Percentiles rank a stretch among this genome's conserved stretches.
These are phyloP conservation scores for Spathaspora boniae DNA, from an alignment of 805 yeast genomes.

Conservation along the genomic window DNA sequence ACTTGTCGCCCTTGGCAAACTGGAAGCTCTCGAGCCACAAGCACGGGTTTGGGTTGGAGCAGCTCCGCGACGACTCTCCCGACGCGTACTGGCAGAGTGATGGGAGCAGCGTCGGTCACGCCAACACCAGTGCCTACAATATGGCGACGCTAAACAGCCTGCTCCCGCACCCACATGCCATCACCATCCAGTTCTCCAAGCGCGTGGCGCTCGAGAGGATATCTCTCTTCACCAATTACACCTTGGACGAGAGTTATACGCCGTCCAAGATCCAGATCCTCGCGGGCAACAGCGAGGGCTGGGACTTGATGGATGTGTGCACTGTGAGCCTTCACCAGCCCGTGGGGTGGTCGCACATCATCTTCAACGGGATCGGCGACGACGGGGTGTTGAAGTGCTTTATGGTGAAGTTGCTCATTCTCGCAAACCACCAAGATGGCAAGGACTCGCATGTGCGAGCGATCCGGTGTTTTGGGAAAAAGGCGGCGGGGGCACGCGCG, in stretches of 20 bases:
- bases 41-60: slow-evolving; percentile 66
- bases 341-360: slow-evolving; percentile 72
- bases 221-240: slow-evolving; percentile 66
- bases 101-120: slow-evolving; percentile 47
- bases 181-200: slow-evolving; percentile 78
- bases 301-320: slow-evolving; percentile 68
- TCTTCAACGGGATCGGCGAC: slow-evolving; percentile 50
- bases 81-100: slow-evolving; percentile 91
- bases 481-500: slow-evolving; percentile 10
- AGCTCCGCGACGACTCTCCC: slow-evolving; percentile 70
- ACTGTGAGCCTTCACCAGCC: slow-evolving; percentile 60
- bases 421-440: slow-evolving; percentile 89
- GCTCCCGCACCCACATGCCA: slow-evolving; percentile 69
- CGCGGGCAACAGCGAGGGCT: slow-evolving; percentile 74
- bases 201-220: slow-evolving; percentile 66
- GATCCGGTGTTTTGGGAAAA: slow-evolving; percentile 51
- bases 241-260: slow-evolving; percentile 86
- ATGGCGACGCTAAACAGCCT: slow-evolving; percentile 24
- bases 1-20: slow-evolving; percentile 74
- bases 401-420: slow-evolving; percentile 56
- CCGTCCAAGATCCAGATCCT: slow-evolving; percentile 64
- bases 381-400: slow-evolving; percentile 65
- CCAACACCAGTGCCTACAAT: slow-evolving; percentile 17
- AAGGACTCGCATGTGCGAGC: slow-evolving; percentile 90
- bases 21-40: slow-evolving; percentile 83